Evolutionary conservation across 768 basidiomycete species (phyloP).

Genomic region (Guyanaporus albipodus): DNA sequence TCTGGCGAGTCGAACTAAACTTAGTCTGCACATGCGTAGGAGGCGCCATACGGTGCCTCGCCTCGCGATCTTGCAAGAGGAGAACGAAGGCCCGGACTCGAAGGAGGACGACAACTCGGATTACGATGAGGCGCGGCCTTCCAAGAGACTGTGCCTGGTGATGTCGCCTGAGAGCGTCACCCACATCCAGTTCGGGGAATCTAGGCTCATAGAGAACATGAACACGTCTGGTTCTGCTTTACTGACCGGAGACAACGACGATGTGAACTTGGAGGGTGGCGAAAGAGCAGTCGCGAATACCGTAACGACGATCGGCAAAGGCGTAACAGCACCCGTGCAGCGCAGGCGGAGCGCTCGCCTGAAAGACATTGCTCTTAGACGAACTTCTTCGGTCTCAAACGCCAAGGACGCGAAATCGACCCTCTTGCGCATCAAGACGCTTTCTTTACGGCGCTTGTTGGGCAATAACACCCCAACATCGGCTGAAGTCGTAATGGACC

Average conservation of each 20-base stretch:
- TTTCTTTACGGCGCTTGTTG: conserved; percentile 1
- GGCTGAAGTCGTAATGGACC: background rate
- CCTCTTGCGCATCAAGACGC: conserved; percentile 11
- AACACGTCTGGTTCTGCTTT: conserved; percentile 25
- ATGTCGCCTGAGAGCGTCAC: background rate
- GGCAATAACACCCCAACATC: background rate
- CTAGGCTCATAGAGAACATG: conserved; percentile 26
- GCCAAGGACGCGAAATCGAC: conserved; percentile 4
- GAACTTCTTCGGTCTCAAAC: conserved; percentile 10
- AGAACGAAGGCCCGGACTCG: conserved; percentile 20
- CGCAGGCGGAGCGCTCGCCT: conserved; percentile 27
- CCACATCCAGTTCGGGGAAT: conserved; percentile 1
- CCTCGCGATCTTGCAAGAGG: conserved; percentile 28
- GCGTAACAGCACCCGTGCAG: background rate
- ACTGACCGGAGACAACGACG: conserved; percentile 5
- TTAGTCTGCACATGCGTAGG: conserved; percentile 4
- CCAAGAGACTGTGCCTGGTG: conserved; percentile 23
- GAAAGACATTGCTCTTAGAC: conserved; percentile 11
- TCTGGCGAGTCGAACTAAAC: too few relatives aligned
- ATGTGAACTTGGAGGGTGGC: too few relatives aligned
- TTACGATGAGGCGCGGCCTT: conserved; percentile 13
- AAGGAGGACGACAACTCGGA: conserved; percentile 5
- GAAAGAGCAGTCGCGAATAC: too few relatives aligned
- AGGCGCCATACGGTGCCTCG: conserved; percentile 2
- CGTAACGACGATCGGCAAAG: too few relatives aligned